Conservation (phyloP, 2,329 filamentous ascomycete genomes). For the Apiospora kogelbergensis region DNA sequence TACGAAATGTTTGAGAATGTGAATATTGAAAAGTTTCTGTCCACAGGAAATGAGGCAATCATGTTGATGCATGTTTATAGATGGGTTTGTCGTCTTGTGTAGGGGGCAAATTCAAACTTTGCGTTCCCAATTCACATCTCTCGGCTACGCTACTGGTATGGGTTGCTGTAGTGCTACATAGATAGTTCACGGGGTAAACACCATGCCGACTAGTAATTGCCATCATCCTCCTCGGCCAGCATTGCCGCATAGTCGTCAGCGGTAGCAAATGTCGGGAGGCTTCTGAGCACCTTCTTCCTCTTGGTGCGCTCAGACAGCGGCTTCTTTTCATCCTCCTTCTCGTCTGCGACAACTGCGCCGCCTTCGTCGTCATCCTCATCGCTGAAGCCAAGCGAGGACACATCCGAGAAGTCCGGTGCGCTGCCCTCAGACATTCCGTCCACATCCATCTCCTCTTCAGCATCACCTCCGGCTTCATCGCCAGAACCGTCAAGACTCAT, state of each 20-base stretch:
- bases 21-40: background rate
- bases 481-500: conserved; percentile 45
- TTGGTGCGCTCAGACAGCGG: conserved; percentile 44
- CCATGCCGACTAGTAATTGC: conserved; percentile 19
- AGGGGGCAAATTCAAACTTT: background rate
- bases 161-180: background rate
- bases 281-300: conserved; percentile 83
- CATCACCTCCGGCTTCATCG: conserved; percentile 50
- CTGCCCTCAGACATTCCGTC: conserved; percentile 43
- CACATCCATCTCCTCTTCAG: conserved; percentile 38
- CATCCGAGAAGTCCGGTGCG: conserved; percentile 34
- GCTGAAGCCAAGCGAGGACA: conserved; percentile 36
- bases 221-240: conserved; percentile 69
- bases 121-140: background rate
- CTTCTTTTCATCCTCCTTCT: conserved; percentile 44
- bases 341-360: conserved; percentile 39
- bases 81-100: background rate
- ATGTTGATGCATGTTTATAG: background rate
- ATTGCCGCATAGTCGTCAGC: conserved; percentile 91
- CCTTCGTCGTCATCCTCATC: conserved; percentile 42
- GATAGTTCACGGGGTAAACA: background rate
- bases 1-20: background rate
- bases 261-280: conserved; percentile 88
- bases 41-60: background rate
- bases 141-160: background rate